Evolutionary conservation across 2,329 filamentous ascomycete genomes (phyloP).

Genomic region (Fusarium palustre): DNA sequence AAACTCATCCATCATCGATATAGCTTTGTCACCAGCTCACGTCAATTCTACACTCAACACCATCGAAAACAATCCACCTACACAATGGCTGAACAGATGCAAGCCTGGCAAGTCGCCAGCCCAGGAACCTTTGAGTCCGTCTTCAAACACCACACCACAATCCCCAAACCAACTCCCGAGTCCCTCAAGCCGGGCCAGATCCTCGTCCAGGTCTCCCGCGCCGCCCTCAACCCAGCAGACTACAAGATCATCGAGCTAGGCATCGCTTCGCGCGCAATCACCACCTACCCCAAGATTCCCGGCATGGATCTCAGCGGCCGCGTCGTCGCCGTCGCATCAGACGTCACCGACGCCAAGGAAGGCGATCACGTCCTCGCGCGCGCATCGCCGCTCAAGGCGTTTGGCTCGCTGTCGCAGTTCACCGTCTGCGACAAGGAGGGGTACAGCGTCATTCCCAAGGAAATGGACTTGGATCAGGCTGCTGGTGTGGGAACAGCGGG

Average conservation of each 20-base stretch:
- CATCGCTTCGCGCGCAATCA: slow-evolving; percentile 50
- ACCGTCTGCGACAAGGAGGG: slow-evolving; percentile 50
- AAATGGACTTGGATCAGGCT: slow-evolving; percentile 56
- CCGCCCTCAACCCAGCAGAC: slow-evolving; percentile 62
- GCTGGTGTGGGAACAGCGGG: slow-evolving; percentile 59
- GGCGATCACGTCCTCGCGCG: slow-evolving; percentile 61
- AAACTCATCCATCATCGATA: background rate
- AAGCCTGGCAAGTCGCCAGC: slow-evolving; percentile 46
- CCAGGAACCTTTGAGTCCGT: slow-evolving; percentile 45
- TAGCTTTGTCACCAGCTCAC: background rate
- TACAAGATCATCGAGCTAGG: slow-evolving; percentile 60
- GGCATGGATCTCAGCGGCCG: slow-evolving; percentile 65
- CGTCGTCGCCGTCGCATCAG: slow-evolving; percentile 53
- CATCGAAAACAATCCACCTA: background rate
- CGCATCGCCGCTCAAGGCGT: slow-evolving; percentile 44
- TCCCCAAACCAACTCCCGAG: slow-evolving; percentile 34
- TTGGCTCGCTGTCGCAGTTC: slow-evolving; percentile 60
- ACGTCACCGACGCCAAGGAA: slow-evolving; percentile 48
- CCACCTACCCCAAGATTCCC: slow-evolving; percentile 56
- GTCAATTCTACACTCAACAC: background rate
- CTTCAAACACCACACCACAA: slow-evolving; percentile 38
- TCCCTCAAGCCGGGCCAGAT: slow-evolving; percentile 49
- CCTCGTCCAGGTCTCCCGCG: slow-evolving; percentile 58
- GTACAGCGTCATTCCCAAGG: slow-evolving; percentile 55
- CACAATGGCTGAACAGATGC: slow-evolving; percentile 42